A percentile compares a stretch with the other conserved stretches of the same genome.
Evolutionary conservation across 192 early-diverging fungal genomes (phyloP).

Genomic region (Martensiomyces pterosporus): DNA sequence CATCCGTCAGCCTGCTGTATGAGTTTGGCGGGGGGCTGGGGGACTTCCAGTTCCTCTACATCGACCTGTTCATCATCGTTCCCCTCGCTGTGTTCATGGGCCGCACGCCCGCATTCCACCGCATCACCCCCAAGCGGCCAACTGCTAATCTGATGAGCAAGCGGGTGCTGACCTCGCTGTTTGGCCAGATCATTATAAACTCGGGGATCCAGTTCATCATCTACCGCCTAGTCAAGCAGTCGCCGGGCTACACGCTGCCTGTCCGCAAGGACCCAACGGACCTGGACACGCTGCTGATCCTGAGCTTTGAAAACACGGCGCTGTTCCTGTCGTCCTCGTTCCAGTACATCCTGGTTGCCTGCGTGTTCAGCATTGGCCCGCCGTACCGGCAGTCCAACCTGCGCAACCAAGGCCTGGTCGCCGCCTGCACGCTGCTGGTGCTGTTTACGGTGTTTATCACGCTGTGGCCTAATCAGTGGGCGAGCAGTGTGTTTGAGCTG

Average conservation of each 20-base stretch:
- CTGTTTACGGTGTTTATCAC: constrained; percentile 59
- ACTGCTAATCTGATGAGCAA: constrained; percentile 87
- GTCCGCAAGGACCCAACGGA: constrained; percentile 51
- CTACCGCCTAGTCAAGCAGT: constrained; percentile 67
- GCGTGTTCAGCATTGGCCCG: constrained; percentile 93
- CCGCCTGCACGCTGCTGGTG: constrained; percentile 55
- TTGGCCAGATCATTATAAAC: constrained; percentile 85
- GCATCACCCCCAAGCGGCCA: constrained; percentile 74
- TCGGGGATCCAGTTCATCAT: constrained; percentile 72
- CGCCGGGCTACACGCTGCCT: constrained; percentile 66
- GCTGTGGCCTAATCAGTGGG: constrained; percentile 51
- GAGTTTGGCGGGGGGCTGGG: constrained; percentile 81
- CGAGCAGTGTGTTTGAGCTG: constrained; percentile 65
- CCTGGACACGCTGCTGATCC: constrained; percentile 63
- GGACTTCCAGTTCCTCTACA: constrained; percentile 95
- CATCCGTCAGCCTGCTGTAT: constrained; percentile 89
- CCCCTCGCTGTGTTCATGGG: constrained; percentile 88
- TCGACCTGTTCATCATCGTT: constrained; percentile 90
- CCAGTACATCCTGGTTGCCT: constrained; percentile 88
- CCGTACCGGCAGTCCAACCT: constrained; percentile 88
- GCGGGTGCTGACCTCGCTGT: constrained; percentile 83
- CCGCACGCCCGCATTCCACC: constrained; percentile 72
- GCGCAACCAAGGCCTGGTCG: constrained; percentile 59
- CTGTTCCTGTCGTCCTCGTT: constrained; percentile 88
- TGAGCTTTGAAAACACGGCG: constrained; percentile 85